Base-by-base conservation (phyloP, 108 stramenopile genomes). In the Cyclostephanos tholiformis region DNA sequence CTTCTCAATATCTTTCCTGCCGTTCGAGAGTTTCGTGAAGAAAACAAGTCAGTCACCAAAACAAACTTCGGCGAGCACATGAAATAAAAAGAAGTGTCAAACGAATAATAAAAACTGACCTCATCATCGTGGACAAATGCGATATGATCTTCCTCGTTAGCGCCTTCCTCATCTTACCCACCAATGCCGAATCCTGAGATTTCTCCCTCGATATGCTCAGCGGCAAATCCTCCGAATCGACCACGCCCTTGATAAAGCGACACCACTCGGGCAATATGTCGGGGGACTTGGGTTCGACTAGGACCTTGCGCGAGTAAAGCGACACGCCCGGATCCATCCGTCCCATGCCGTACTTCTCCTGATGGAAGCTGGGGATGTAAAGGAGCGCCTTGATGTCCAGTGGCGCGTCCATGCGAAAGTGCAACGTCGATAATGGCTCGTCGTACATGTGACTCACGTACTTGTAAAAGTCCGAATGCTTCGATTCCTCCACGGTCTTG, bases 241-340 rank as follows among this genome's bases (percentile, higher is more conserved):
- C 99, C 38, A 98, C 98, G 41, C 96, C 96, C 73, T 93, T 94
- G 55, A 96, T 79, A 69, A 97, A 97, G 32, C 97, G 84, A 77
- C 98, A 80, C 99, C 99, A 99, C 48, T 99, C 98, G 16, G 99
- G 99, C 50, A 98, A 64, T n/a, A 99, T 89, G 72, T 95, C 90
- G 7, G 88, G 82, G 38, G 85, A 82, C 75, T 97, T 97, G 48
- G 85, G 58, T 85, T 99, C 99, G 76, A 99, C 98, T 53, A 99
- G 79, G 8, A 99, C 92, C 84, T 96, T 97, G 19, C 96, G 89
- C 27, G 84, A 90, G 79, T 99, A 99, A 27, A 99, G 80, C 30
- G 87, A 88, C 20, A 99, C 96, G 29, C 98, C 97, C 10, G 96
- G 95, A 67, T 96, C 94, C 95, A 98, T 97, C n/a, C 98, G 89